Conservation (phyloP, 2,329 filamentous ascomycete species). For the Podosphaera aphanis region DNA sequence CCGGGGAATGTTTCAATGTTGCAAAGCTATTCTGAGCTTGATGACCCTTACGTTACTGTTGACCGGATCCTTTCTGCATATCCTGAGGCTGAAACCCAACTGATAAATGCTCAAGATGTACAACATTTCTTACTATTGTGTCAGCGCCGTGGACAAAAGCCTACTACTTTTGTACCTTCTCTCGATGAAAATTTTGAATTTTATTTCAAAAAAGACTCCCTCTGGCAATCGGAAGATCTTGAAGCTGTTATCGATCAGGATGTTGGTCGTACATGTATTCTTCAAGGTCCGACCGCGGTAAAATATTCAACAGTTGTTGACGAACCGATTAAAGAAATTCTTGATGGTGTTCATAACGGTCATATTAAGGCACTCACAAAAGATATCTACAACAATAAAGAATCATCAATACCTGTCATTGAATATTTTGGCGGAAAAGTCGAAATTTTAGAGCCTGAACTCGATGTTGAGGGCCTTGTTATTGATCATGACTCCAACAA, state of each 20-base stretch:
- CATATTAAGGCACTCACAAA: conserved; percentile 62
- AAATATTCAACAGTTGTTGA: conserved; percentile 77
- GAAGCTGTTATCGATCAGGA: conserved; percentile 91
- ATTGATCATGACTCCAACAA: conserved; percentile 60
- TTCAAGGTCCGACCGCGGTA: conserved; percentile 82
- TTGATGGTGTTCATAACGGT: conserved; percentile 69
- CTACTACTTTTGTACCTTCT: conserved; percentile 84
- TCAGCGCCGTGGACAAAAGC: conserved; percentile 81
- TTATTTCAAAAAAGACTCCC: conserved; percentile 99
- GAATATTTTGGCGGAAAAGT: conserved; percentile 93
- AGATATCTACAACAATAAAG: conserved; percentile 59
- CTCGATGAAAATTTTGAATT: conserved; percentile 95
- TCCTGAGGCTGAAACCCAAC: conserved; percentile 65
- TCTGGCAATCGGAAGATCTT: conserved; percentile 96
- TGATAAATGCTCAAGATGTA: conserved; percentile 95
- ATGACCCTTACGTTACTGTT: conserved; percentile 56
- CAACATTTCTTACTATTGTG: conserved; percentile 91
- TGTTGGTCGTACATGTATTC: conserved; percentile 82
- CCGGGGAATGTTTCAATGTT: conserved; percentile 56
- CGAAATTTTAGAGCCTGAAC: conserved; percentile 43
- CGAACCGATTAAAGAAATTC: conserved; percentile 83
- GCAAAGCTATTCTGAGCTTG: conserved; percentile 73
- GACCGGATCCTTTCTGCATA: conserved; percentile 62
- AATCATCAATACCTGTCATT: conserved; percentile 52
- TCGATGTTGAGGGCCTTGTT: conserved; percentile 67